A percentile compares a stretch with the other conserved stretches of the same genome.
Evolutionary conservation across 2,329 filamentous ascomycete genomes (phyloP).

Genomic region (Acrocalymma vagum): DNA sequence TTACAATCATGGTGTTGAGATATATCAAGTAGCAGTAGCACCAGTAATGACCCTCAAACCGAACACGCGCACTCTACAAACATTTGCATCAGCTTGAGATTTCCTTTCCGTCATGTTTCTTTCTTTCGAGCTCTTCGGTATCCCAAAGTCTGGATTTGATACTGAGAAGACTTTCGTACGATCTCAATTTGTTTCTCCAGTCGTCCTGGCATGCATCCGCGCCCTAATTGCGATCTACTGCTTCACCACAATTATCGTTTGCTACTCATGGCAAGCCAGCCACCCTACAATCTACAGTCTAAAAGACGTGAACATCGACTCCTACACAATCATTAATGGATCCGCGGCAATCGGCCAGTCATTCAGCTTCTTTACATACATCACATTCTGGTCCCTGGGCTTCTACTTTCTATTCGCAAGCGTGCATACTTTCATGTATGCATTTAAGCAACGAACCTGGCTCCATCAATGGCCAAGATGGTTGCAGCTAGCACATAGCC

Average conservation of each 20-base stretch:
- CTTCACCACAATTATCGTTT: slow-evolving; percentile 72
- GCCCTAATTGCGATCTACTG: slow-evolving; percentile 66
- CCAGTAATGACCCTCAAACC: no score
- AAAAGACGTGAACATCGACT: slow-evolving; percentile 34
- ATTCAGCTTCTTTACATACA: slow-evolving; percentile 82
- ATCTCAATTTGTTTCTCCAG: slow-evolving; percentile 77
- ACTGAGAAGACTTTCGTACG: slow-evolving; percentile 72
- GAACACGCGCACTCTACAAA: no score
- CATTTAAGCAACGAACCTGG: slow-evolving; percentile 33
- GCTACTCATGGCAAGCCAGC: slow-evolving; percentile 64
- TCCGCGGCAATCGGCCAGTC: slow-evolving; percentile 65
- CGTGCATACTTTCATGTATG: slow-evolving; percentile 73
- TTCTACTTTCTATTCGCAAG: slow-evolving; percentile 77
- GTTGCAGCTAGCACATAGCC: slow-evolving; percentile 42
- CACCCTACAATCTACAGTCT: slow-evolving; percentile 25
- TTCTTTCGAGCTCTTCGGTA: slow-evolving; percentile 27
- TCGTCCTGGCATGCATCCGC: slow-evolving; percentile 65
- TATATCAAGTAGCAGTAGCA: no score
- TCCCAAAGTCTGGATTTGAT: slow-evolving; percentile 43
- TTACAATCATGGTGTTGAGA: no score
- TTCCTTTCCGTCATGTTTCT: no score
- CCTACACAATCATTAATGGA: slow-evolving; percentile 66
- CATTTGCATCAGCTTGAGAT: no score
- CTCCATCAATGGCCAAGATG: slow-evolving; percentile 42
- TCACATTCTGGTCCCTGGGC: slow-evolving; percentile 81